Conservation (phyloP, 495 filamentous ascomycete species). For the Beverwykella pulmonaria region DNA sequence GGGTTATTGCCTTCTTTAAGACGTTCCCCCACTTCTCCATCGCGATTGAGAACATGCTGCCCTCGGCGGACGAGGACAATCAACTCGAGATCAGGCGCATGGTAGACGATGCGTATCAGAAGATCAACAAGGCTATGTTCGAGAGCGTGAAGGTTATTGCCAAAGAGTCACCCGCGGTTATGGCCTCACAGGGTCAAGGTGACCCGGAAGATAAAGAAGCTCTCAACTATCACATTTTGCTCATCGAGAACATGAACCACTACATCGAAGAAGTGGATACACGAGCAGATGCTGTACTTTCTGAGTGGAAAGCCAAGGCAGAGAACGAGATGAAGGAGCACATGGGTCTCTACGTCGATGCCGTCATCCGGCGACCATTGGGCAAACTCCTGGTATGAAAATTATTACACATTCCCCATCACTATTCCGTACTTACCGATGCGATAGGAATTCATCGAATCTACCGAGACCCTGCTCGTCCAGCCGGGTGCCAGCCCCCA, state of each 20-base stretch:
- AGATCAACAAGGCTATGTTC: conserved; percentile 94
- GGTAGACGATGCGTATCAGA: conserved; percentile 83
- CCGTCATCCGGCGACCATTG: conserved; percentile 84
- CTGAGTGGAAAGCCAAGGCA: conserved; percentile 78
- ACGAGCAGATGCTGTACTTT: conserved; percentile 70
- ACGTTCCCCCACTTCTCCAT: conserved; percentile 84
- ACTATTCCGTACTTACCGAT: conserved; percentile 10
- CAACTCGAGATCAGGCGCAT: conserved; percentile 62
- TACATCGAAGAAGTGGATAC: conserved; percentile 88
- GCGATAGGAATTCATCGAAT: conserved; percentile 77
- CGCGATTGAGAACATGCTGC: conserved; percentile 80
- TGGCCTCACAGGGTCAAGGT: conserved; percentile 36
- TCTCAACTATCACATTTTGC: conserved; percentile 91
- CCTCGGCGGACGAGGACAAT: conserved; percentile 44
- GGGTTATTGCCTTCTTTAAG: conserved; percentile 90
- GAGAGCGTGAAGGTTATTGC: conserved; percentile 94
- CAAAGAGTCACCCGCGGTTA: conserved; percentile 77
- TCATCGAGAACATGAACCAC: conserved; percentile 99
- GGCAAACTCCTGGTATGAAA: conserved; percentile 66
- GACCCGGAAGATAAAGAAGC: conserved; percentile 85
- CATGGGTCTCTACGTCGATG: conserved; percentile 79
- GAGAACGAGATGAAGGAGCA: conserved; percentile 82
- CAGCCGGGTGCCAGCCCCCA: conserved; percentile 50
- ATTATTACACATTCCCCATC: conserved; percentile 2
- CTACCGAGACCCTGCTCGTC: conserved; percentile 69